These are phyloP conservation scores for Echites panduratus DNA, from an alignment of 257 asterid species.

Conservation along the genomic window DNA sequence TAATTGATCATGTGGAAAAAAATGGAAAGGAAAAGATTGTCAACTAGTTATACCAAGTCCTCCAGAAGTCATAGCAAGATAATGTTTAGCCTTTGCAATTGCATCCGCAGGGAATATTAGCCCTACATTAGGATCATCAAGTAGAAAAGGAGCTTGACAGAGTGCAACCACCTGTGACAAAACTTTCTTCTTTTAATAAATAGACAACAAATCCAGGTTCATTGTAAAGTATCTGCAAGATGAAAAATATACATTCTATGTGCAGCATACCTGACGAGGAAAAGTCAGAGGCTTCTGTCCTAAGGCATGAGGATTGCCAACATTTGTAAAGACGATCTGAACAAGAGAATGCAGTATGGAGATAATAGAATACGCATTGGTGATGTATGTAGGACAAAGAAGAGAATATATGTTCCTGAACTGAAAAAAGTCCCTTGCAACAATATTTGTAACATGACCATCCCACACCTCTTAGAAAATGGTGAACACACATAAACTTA, in stretches of 20 bases:
- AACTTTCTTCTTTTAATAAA: constrained; percentile 10
- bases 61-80: constrained; percentile 71
- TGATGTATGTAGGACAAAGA: background rate
- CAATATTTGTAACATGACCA: background rate
- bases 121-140: constrained; percentile 96
- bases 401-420: background rate
- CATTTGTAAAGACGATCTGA: constrained; percentile 91
- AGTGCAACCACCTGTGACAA: constrained; percentile 79
- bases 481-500: too few species aligned
- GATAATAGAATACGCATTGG: background rate
- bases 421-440: background rate
- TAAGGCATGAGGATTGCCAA: constrained; percentile 93
- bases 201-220: constrained; percentile 5
- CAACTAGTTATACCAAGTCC: constrained; percentile 63
- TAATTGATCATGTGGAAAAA: background rate
- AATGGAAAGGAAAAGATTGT: constrained; percentile 3
- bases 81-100: constrained; percentile 88
- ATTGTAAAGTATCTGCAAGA: background rate
- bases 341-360: constrained; percentile 9
- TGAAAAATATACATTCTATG: background rate
- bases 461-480: background rate
- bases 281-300: constrained; percentile 95
- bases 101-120: constrained; percentile 95
- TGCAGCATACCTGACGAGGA: constrained; percentile 79
- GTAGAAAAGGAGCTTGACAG: constrained; percentile 97